phyloP scores from a whole-genome alignment of 129 eudicot genomes.

The Chrysanthemum makinoi region DNA sequence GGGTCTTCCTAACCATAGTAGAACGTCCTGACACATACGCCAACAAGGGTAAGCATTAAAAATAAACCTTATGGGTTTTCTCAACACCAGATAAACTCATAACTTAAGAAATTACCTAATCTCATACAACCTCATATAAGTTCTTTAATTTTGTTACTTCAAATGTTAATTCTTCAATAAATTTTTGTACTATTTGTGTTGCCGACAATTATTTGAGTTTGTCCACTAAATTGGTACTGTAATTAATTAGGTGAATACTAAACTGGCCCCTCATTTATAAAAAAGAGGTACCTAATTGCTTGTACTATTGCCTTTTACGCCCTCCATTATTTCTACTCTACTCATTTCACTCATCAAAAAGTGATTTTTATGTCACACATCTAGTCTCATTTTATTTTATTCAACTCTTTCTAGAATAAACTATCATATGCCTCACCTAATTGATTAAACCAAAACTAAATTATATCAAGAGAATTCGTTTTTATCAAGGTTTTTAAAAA shows the following conservation, averaged over 20 bases:
- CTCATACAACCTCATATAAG: too few relatives aligned
- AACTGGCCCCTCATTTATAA: constrained; percentile 32
- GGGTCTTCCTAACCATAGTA: too few relatives aligned
- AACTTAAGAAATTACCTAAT: too few relatives aligned
- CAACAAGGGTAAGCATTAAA: too few relatives aligned
- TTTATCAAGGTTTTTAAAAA: background rate
- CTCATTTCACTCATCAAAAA: constrained; percentile 47
- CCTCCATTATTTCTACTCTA: constrained; percentile 45
- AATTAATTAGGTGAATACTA: constrained; percentile 40
- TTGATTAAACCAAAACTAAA: background rate
- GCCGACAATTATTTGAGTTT: constrained; percentile 71
- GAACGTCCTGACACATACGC: too few relatives aligned
- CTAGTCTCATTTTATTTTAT: constrained; percentile 28
- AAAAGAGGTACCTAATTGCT: constrained; percentile 28
- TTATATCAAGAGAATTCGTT: background rate
- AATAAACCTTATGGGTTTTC: too few relatives aligned
- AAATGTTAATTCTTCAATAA: constrained; percentile 14
- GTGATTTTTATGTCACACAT: constrained; percentile 44
- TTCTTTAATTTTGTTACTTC: too few relatives aligned
- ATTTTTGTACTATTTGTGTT: constrained; percentile 14
- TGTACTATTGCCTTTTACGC: constrained; percentile 36
- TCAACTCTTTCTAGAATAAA: constrained; percentile 36
- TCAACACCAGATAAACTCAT: too few relatives aligned
- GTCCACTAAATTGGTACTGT: constrained; percentile 49
- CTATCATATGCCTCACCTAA: constrained; percentile 31